Conservation (phyloP, 192 early-diverging fungal genomes). For the Backusella tarrabulga region DNA sequence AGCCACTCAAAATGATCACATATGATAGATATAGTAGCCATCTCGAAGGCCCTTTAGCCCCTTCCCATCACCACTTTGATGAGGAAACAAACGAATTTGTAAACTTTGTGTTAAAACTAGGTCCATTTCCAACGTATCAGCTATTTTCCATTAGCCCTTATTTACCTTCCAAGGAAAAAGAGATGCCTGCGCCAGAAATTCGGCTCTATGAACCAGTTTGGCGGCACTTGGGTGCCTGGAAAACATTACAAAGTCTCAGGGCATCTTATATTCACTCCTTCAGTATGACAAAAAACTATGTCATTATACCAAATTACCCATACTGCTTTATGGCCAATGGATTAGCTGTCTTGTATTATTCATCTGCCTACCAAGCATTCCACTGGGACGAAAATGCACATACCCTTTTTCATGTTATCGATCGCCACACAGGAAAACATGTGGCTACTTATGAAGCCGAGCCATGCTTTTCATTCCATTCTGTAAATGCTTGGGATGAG, state of each 20-base stretch:
- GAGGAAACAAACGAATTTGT: slow-evolving; percentile 30
- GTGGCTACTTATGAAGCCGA: slow-evolving; percentile 44
- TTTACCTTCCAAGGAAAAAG: background rate
- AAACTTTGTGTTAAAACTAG: slow-evolving; percentile 34
- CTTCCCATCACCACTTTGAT: slow-evolving; percentile 40
- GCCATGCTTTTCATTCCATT: slow-evolving; percentile 47
- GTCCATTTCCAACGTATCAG: slow-evolving; percentile 23
- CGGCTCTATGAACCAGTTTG: slow-evolving; percentile 24
- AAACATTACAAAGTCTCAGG: slow-evolving; percentile 19
- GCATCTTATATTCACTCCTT: slow-evolving; percentile 50
- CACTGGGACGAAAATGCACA: slow-evolving; percentile 38
- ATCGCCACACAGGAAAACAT: slow-evolving; percentile 33
- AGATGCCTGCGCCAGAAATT: background rate
- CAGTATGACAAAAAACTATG: slow-evolving; percentile 41
- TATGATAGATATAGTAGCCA: slow-evolving; percentile 24
- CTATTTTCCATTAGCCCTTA: slow-evolving; percentile 18
- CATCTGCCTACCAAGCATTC: slow-evolving; percentile 40
- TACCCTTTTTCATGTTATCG: slow-evolving; percentile 44
- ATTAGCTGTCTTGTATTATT: slow-evolving; percentile 38
- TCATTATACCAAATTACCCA: slow-evolving; percentile 47
- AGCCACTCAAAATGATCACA: slow-evolving; percentile 35
- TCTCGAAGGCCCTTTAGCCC: slow-evolving; percentile 28
- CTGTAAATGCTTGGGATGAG: slow-evolving; percentile 48
- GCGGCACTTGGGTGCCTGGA: slow-evolving; percentile 28
- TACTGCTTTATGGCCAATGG: slow-evolving; percentile 39